Percentiles rank a stretch among this genome's conserved stretches.
Conservation (phyloP, 2,329 filamentous ascomycete genomes). For the Chaetomium olivaceum region DNA sequence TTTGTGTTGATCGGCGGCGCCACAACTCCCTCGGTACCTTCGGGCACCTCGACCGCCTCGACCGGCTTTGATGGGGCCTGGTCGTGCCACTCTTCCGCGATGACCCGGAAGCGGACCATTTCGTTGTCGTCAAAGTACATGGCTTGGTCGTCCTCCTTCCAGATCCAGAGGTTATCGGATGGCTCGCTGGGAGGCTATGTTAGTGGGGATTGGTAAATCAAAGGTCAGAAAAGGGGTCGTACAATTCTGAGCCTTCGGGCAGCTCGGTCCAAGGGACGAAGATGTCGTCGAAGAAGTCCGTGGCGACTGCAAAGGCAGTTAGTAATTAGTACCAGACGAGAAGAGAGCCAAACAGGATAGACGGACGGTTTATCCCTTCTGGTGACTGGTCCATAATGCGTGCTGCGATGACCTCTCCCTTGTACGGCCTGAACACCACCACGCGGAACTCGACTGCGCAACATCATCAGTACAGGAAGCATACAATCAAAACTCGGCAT, state of each 20-base stretch:
- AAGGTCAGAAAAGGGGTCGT: conserved; percentile 38
- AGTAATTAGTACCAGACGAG: not conserved
- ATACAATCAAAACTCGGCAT: fast-evolving
- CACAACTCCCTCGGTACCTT: conserved; percentile 43
- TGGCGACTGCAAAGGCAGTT: conserved; percentile 58
- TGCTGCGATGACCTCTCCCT: conserved; percentile 85
- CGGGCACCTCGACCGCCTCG: conserved; percentile 61
- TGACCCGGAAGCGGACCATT: conserved; percentile 80
- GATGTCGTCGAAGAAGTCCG: conserved; percentile 94
- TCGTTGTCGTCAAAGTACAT: conserved; percentile 91
- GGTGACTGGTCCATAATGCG: conserved; percentile 75
- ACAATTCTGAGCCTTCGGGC: conserved; percentile 77
- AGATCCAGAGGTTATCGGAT: conserved; percentile 79
- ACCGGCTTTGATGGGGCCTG: conserved; percentile 71
- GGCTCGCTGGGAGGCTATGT: conserved; percentile 58
- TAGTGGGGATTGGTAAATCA: conserved; percentile 22
- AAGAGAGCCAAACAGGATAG: conserved; percentile 5
- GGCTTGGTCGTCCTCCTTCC: conserved; percentile 70
- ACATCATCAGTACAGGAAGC: conserved; percentile 24
- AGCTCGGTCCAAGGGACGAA: conserved; percentile 74
- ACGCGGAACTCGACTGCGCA: conserved; percentile 82
- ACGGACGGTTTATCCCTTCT: conserved; percentile 68
- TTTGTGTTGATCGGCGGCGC: conserved; percentile 55
- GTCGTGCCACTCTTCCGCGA: conserved; percentile 89
- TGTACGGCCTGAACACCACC: conserved; percentile 93